Base-by-base conservation (phyloP, 2,329 filamentous ascomycete species). In the Fusarium sp. region DNA sequence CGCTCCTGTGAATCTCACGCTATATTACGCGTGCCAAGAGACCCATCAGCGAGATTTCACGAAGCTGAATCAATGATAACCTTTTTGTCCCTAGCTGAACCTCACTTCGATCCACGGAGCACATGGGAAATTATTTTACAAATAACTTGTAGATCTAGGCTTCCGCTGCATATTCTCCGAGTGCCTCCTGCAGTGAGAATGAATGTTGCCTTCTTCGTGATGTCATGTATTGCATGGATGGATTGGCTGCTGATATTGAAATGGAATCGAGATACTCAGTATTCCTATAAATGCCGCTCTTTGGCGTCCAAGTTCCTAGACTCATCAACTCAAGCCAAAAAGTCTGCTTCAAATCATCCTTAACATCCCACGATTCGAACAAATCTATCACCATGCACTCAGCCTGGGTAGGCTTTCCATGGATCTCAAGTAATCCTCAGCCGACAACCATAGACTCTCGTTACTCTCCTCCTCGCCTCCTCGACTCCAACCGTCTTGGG, bases 241-340 rank as follows among this genome's bases (percentile, higher is more conserved):
- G 20, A 31, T 16, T 5, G 8, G 26, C 3, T n/a, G 5, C 11
- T 18, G 14, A 7, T 12, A 11, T 8, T 24, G 22, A 5, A 6
- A 22, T 5, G 13, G 0, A 26, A 36, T 16, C 1, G 20, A 15
- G 13, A 28, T 30, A 2, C 14, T 18, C 1, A 0, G 16, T 0
- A 16, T 12, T 3, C n/a, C 5, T 16, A 39, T 59, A 59, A 59
- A 51, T 31, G 4, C 14, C 1, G 2, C 8, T 13, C 5, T 48
- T 11, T 15, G 6, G 24, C 12, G 0, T 14, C 5, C 0, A 5
- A 22, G 7, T 8, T 1, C 5, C 9, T 5, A 12, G 5, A 6
- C 16, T 36, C 38, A 31, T 31, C 15, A n/a, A 31, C 12, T 22
- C 15, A 41, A 26, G 41, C 11, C 20, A n/a, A 6, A 14, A 16